Evolutionary conservation across 2,329 filamentous ascomycete genomes (phyloP).

Genomic region (Corinectria fuckeliana): DNA sequence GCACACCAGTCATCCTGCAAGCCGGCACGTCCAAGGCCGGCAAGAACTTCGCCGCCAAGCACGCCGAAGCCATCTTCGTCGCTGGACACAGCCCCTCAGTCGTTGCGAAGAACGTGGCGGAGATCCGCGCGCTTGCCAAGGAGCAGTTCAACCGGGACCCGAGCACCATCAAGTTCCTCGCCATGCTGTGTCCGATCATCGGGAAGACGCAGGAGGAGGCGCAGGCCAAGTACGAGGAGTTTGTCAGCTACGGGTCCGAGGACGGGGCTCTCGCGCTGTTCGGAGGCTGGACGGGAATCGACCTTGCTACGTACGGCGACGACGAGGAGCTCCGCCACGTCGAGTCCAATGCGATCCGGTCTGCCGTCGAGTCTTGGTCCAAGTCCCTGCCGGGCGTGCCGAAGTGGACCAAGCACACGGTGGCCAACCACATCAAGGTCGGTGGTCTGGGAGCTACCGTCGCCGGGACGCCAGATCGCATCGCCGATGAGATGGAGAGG

Average conservation of each 20-base stretch:
- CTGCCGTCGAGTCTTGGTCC: slow-evolving; percentile 56
- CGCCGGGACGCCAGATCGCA: slow-evolving; percentile 40
- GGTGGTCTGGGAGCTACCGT: slow-evolving; percentile 41
- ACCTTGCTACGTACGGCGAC: slow-evolving; percentile 65
- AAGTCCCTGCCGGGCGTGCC: slow-evolving; percentile 42
- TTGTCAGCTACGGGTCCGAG: slow-evolving; percentile 61
- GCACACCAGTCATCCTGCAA: slow-evolving; percentile 69
- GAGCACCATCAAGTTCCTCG: slow-evolving; percentile 64
- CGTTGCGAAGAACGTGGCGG: slow-evolving; percentile 61
- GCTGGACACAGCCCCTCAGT: slow-evolving; percentile 62
- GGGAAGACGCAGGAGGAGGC: slow-evolving; percentile 67
- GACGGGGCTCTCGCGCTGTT: slow-evolving; percentile 70
- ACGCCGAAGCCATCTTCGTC: slow-evolving; percentile 71
- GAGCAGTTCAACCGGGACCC: slow-evolving; percentile 59
- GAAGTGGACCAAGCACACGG: slow-evolving; percentile 31
- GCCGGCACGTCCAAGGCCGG: slow-evolving; percentile 68
- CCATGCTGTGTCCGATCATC: slow-evolving; percentile 64
- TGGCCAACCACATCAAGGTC: slow-evolving; percentile 43
- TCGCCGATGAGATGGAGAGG: slow-evolving; percentile 44
- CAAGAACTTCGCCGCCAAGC: slow-evolving; percentile 65
- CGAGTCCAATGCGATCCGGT: slow-evolving; percentile 66
- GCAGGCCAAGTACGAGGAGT: slow-evolving; percentile 55
- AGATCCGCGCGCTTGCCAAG: slow-evolving; percentile 60
- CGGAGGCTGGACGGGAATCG: slow-evolving; percentile 71
- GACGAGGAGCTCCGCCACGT: slow-evolving; percentile 68